These are phyloP conservation scores for Tolypocladium paradoxum DNA, from an alignment of 2,329 filamentous ascomycete species.

Conservation along the genomic window DNA sequence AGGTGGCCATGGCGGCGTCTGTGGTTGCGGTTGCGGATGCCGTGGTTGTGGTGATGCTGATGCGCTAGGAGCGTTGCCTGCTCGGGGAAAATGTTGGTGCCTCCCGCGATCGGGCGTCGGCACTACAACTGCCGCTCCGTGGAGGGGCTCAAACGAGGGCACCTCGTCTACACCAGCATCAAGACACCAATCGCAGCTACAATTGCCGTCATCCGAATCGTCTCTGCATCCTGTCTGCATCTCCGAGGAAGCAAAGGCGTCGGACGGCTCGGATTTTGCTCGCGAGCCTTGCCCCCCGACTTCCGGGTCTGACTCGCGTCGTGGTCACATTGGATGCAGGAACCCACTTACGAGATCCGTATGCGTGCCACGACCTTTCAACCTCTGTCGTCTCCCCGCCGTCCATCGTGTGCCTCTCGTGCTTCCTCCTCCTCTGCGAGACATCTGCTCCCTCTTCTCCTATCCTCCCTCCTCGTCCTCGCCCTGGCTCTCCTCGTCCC, in stretches of 20 bases:
- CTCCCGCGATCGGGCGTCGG: background rate
- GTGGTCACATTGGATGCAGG: background rate
- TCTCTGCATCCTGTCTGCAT: background rate
- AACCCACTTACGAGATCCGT: background rate
- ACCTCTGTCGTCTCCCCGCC: background rate
- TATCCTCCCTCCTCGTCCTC: constrained; percentile 12
- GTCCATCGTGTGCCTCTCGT: background rate
- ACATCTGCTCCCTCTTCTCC: background rate
- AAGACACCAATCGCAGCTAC: background rate
- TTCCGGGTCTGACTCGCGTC: background rate
- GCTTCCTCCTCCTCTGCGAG: no score
- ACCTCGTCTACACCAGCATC: background rate
- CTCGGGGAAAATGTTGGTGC: background rate
- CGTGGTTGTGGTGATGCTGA: background rate
- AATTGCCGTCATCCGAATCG: background rate
- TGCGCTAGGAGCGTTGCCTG: background rate
- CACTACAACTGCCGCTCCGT: background rate
- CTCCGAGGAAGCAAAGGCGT: background rate
- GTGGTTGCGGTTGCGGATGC: background rate
- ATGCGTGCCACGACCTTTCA: background rate
- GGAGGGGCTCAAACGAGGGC: background rate
- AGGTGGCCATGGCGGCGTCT: constrained; percentile 19
- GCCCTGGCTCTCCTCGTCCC: constrained; percentile 15
- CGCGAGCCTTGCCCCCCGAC: background rate
- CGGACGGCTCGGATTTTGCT: background rate